Evolutionary conservation across 1,139 yeast genomes (phyloP), one percentile per base, ranked within the genome.

Genomic region (Scheffersomyces illinoinensis): DNA sequence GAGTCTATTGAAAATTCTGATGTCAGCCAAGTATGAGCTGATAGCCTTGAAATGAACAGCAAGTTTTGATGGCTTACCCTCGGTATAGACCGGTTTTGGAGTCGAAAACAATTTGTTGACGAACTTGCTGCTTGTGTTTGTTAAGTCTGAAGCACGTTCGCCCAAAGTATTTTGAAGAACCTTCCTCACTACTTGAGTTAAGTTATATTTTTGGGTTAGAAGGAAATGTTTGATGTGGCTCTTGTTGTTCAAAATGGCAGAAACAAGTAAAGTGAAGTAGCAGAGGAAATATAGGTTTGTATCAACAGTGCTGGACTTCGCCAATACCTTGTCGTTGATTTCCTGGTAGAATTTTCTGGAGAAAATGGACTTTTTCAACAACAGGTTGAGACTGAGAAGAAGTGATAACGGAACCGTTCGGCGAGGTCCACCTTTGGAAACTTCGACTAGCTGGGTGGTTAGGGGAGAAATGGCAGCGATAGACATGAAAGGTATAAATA

Each of bases 1-100:
- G 66, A 85, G 76, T 59, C 89, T 72, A 66, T 82, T 80, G 72
- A 85, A 85, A 54, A 85, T 85, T 56, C 89, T 74, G 14, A 85
- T 70, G 62, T 85, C 88, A 2, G 87, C 74, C 5, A 85, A 61
- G 64, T 85, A 85, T 1, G 78, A 70, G 12, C 85, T 82, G 26
- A 85, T 70, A 1, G 70, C 65, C 60, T 77, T 76, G 58, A 84
- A 71, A 64, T 80, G 82, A 1, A 68, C 71, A 0, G 84, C 83
- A 51, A 77, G 64, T 19, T 68, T 64, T 24, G 79, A 73, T 4
- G 62, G 59, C 10, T 58, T 51, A 7, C 54, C 62, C 39, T 51
- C 58, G 53, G 39, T 33, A 14, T 24, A 12, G 52, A 7, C 47
- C 23, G 14, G 24, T 19, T 53, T 39, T 43, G 47, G 57, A 64